Evolutionary conservation across 768 basidiomycete species (phyloP).

Genomic region (Calocera viscosa): DNA sequence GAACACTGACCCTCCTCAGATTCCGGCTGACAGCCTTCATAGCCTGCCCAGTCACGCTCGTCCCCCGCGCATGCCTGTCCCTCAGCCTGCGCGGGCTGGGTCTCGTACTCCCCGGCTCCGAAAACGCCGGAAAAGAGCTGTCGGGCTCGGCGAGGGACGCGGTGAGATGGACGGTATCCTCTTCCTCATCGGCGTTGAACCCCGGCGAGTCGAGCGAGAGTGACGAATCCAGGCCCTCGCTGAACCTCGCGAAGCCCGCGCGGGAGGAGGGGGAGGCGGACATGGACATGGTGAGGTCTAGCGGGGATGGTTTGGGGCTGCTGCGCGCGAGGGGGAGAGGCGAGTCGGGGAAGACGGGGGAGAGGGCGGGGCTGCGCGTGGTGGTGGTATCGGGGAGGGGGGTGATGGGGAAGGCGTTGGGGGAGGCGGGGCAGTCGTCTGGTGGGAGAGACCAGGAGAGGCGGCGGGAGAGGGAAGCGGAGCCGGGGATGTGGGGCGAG

Average conservation of each 20-base stretch:
- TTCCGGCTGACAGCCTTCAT: constrained; percentile 15
- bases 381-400: neutral
- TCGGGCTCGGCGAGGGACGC: neutral
- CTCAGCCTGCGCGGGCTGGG: neutral
- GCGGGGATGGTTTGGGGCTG: neutral
- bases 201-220: neutral
- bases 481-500: neutral
- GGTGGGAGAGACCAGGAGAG: neutral
- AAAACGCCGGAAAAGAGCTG: neutral
- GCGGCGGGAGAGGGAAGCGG: neutral
- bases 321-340: neutral
- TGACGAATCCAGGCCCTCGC: neutral
- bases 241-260: neutral
- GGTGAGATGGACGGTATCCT: neutral
- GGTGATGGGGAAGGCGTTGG: neutral
- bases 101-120: neutral
- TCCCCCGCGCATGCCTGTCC: neutral
- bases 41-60: constrained; percentile 8
- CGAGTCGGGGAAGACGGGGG: neutral
- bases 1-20: constrained; percentile 44
- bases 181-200: neutral
- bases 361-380: neutral
- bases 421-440: neutral
- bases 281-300: neutral
- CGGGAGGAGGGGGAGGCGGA: neutral